phyloP scores from a whole-genome alignment of 2,329 filamentous ascomycete genomes.

The Pezicula carpinea region DNA sequence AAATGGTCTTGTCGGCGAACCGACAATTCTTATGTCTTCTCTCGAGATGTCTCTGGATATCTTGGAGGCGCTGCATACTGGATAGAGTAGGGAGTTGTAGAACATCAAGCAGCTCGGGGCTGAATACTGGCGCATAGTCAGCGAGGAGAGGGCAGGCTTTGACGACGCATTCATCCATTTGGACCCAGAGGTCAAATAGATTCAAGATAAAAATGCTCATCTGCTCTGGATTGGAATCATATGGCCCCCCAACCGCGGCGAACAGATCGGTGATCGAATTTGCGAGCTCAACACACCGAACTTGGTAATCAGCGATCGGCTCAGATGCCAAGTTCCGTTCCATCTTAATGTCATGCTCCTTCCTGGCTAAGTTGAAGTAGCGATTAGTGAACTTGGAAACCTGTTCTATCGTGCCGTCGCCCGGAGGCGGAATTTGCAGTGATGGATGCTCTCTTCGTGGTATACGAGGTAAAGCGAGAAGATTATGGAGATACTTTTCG shows the following conservation, averaged over 20 bases:
- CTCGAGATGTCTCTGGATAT: slow-evolving; percentile 45
- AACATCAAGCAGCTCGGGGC: slow-evolving; percentile 44
- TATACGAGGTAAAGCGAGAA: slow-evolving; percentile 7
- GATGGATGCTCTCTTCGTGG: slow-evolving; percentile 10
- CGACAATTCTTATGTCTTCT: slow-evolving; percentile 27
- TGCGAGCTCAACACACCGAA: slow-evolving; percentile 29
- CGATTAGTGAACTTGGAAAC: slow-evolving; percentile 17
- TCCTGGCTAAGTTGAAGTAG: slow-evolving; percentile 20
- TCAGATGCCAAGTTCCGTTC: slow-evolving; percentile 5
- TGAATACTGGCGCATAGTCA: slow-evolving; percentile 48
- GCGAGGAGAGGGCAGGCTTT: slow-evolving; percentile 40
- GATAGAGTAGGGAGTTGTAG: slow-evolving; percentile 43
- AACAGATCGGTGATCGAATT: slow-evolving; percentile 33
- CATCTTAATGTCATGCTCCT: slow-evolving; percentile 15
- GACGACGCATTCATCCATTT: slow-evolving; percentile 46
- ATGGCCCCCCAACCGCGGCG: slow-evolving; percentile 29
- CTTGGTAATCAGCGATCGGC: slow-evolving; percentile 1
- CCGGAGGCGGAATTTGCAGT: slow-evolving; percentile 10
- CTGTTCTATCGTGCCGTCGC: slow-evolving; percentile 9
- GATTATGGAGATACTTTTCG: slow-evolving; percentile 24
- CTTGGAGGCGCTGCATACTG: slow-evolving; percentile 46
- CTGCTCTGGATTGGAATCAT: slow-evolving; percentile 41
- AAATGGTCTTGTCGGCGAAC: slow-evolving; percentile 37
- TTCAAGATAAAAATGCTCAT: slow-evolving; percentile 48
- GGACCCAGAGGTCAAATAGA: slow-evolving; percentile 53